Conservation (phyloP, 2,329 filamentous ascomycete species). For the Nemania sp. region DNA sequence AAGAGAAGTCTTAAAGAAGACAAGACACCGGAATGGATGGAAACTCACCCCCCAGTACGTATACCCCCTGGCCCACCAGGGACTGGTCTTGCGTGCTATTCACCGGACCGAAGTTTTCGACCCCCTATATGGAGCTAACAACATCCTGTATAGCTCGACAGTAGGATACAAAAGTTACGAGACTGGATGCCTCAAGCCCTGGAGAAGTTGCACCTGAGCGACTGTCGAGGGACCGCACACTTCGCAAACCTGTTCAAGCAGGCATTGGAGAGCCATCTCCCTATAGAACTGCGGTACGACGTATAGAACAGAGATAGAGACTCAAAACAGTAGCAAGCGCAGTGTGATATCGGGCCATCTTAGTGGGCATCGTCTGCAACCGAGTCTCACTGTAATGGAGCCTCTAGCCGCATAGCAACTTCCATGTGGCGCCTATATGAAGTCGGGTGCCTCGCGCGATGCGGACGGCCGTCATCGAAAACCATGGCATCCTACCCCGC, state of each 20-base stretch:
- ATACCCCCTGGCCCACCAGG: neutral
- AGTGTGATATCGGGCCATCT: too few species aligned
- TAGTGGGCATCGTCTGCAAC: too few species aligned
- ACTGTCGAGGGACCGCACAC: slow-evolving; percentile 54
- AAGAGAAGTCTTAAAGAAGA: slow-evolving; percentile 50
- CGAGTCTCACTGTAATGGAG: too few species aligned
- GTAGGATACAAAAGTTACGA: slow-evolving; percentile 65
- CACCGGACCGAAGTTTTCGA: too few species aligned
- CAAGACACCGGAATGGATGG: slow-evolving; percentile 70
- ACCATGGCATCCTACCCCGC: too few species aligned
- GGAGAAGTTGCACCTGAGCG: slow-evolving; percentile 56
- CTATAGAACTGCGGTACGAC: slow-evolving; percentile 33
- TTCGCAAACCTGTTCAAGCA: slow-evolving; percentile 58
- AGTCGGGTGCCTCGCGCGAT: too few species aligned
- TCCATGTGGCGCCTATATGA: too few species aligned
- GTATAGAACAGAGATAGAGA: slow-evolving; percentile 12
- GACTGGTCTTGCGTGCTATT: neutral
- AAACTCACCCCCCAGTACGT: slow-evolving; percentile 73
- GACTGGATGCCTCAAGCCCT: slow-evolving; percentile 64
- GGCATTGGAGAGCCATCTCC: slow-evolving; percentile 46
- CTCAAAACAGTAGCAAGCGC: neutral
- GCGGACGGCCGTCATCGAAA: too few species aligned
- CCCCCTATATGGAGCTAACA: slow-evolving; percentile 14
- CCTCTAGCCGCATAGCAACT: too few species aligned
- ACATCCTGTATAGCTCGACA: slow-evolving; percentile 54